These are phyloP conservation scores for Pythium guiyangense DNA, from an alignment of 352 stramenopile genomes.

Conservation along the genomic window DNA sequence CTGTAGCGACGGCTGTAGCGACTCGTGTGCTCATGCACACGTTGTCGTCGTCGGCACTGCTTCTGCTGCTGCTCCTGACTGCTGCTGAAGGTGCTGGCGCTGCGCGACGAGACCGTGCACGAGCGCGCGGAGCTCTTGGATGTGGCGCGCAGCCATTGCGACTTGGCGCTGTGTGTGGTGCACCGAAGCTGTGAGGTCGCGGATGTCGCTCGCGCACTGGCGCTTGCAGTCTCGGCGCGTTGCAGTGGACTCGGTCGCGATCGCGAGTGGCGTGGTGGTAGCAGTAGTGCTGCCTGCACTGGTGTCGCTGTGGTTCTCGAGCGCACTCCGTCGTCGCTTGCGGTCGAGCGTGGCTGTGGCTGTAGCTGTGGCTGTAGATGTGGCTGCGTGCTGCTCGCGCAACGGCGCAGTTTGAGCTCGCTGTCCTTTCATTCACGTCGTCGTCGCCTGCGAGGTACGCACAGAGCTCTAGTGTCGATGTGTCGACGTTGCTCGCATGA, in stretches of 20 bases:
- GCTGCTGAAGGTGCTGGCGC: too few relatives aligned
- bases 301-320: not conserved
- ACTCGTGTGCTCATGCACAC: too few relatives aligned
- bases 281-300: not conserved
- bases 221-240: conserved; percentile 6
- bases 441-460: too few relatives aligned
- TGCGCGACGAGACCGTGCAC: too few relatives aligned
- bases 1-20: not conserved
- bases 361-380: too few relatives aligned
- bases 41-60: not conserved
- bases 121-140: conserved; percentile 10
- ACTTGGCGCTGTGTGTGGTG: too few relatives aligned
- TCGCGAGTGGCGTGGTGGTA: not conserved
- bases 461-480: too few relatives aligned
- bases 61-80: not conserved
- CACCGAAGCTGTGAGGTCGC: too few relatives aligned
- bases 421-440: too few relatives aligned
- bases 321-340: conserved; percentile 3
- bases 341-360: not conserved
- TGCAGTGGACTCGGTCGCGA: not conserved
- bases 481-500: too few relatives aligned
- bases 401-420: too few relatives aligned
- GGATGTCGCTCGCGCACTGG: too few relatives aligned
- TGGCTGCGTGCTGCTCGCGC: conserved; percentile 5
- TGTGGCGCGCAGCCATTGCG: conserved; percentile 6